Conservation (phyloP, 257 asterid species). For the Penstemon davidsonii region DNA sequence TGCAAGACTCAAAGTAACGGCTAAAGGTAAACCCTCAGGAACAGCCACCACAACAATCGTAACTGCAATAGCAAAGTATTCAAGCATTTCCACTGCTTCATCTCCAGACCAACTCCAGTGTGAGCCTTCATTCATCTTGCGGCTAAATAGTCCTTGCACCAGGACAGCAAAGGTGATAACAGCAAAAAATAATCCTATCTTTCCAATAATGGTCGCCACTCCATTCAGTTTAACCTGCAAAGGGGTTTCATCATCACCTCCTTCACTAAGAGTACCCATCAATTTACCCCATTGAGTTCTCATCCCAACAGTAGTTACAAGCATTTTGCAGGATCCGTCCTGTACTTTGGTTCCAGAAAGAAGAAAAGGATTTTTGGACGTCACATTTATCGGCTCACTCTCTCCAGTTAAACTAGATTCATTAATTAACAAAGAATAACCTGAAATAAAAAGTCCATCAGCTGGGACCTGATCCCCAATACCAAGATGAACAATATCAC, state of each 20-base stretch:
- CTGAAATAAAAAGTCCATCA: conserved; percentile 79
- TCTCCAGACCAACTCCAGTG: conserved; percentile 72
- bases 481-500: conserved; percentile 85
- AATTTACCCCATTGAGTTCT: conserved; percentile 94
- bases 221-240: conserved; percentile 88
- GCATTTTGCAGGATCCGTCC: conserved; percentile 91
- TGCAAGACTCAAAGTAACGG: conserved; percentile 91
- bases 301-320: conserved; percentile 89
- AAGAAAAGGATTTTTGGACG: conserved; percentile 72
- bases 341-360: conserved; percentile 89
- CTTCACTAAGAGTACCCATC: conserved; percentile 89
- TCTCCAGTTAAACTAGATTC: conserved; percentile 93
- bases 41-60: conserved; percentile 96
- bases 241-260: conserved; percentile 94
- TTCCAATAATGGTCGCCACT: conserved; percentile 87
- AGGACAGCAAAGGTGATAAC: conserved; percentile 80
- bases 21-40: conserved; percentile 93
- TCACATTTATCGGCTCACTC: conserved; percentile 75
- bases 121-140: conserved; percentile 54
- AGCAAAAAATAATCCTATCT: conserved; percentile 85
- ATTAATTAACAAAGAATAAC: conserved; percentile 69
- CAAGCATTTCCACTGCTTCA: conserved; percentile 78
- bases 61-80: conserved; percentile 89
- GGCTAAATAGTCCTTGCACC: conserved; percentile 67
- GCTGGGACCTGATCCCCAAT: conserved; percentile 95